A percentile compares a stretch with the other conserved stretches of the same genome.
These are phyloP conservation scores for Tremellales sp. DNA, from an alignment of 1,284 basidiomycete genomes.

Conservation along the genomic window DNA sequence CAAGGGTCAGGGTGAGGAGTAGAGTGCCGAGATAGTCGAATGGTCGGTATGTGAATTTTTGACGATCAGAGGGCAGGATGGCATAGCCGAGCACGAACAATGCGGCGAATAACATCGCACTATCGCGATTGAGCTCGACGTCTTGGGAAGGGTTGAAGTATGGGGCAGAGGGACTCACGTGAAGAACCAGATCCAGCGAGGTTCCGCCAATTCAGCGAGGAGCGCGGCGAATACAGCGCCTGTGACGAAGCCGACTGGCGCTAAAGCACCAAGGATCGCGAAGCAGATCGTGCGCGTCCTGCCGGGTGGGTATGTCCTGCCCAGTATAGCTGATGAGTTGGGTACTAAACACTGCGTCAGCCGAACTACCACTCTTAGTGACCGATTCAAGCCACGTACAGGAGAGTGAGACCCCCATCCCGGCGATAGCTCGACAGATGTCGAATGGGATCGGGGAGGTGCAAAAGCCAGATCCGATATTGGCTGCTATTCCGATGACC, in stretches of 20 bases:
- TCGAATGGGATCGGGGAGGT: constrained; percentile 20
- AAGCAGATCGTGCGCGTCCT: constrained; percentile 23
- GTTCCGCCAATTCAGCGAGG: constrained; percentile 14
- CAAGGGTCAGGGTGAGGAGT: constrained; percentile 20
- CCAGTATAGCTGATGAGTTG: constrained; percentile 27
- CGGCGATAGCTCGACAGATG: constrained; percentile 25
- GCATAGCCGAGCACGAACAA: constrained; percentile 13
- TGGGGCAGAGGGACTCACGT: constrained; percentile 13
- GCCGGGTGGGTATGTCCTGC: constrained; percentile 25
- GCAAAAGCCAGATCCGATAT: constrained; percentile 22
- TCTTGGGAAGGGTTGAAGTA: background rate
- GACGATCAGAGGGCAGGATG: constrained; percentile 20
- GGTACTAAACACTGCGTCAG: constrained; percentile 14
- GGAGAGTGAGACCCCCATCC: constrained; percentile 27
- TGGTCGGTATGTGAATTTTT: background rate
- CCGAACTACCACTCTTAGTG: background rate
- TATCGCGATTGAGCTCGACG: constrained; percentile 1
- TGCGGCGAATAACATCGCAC: constrained; percentile 17
- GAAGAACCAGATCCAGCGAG: constrained; percentile 30
- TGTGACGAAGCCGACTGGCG: constrained; percentile 26
- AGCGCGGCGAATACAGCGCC: constrained; percentile 22
- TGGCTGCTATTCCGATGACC: constrained; percentile 11
- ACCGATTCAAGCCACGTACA: constrained; percentile 6
- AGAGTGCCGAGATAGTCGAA: constrained; percentile 23
- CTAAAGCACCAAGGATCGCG: constrained; percentile 25